phyloP scores from a whole-genome alignment of 805 yeast genomes.

The Allodekkera sacchari region DNA sequence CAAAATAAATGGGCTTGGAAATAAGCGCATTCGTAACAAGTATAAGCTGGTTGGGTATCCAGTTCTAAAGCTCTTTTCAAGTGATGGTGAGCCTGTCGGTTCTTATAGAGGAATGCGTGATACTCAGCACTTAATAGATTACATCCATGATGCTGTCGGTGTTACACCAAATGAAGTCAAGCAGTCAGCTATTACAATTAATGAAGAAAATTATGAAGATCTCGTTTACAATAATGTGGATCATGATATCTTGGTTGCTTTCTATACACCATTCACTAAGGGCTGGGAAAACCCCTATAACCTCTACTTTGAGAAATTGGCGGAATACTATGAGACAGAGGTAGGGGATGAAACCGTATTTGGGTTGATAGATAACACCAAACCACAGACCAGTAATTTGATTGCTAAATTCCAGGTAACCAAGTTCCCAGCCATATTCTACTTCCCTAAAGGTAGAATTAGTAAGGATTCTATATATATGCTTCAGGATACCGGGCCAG shows the following conservation, averaged over 20 bases:
- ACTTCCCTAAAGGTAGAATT: constrained; percentile 13
- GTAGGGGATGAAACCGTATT: constrained; percentile 18
- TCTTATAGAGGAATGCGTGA: constrained; percentile 29
- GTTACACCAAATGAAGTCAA: constrained; percentile 17
- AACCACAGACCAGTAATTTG: constrained; percentile 18
- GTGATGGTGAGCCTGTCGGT: constrained; percentile 31
- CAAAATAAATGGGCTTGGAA: constrained; percentile 26
- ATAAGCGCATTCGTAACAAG: constrained; percentile 27
- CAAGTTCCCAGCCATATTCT: constrained; percentile 24
- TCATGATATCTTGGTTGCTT: constrained; percentile 21
- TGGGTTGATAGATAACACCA: constrained; percentile 26
- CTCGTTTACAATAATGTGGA: constrained; percentile 8
- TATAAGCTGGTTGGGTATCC: constrained; percentile 42
- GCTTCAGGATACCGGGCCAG: no score
- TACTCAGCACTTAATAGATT: constrained; percentile 24
- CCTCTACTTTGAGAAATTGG: constrained; percentile 25
- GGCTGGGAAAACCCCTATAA: constrained; percentile 24
- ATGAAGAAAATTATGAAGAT: constrained; percentile 10
- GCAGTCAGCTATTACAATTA: constrained; percentile 1
- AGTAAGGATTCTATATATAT: no score
- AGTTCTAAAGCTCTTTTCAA: constrained; percentile 35
- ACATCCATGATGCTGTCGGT: constrained; percentile 25
- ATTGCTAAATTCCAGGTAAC: constrained; percentile 20
- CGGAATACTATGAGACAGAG: constrained; percentile 16
- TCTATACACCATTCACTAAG: constrained; percentile 29